Evolutionary conservation across 164 flowering plant genomes (phyloP).

Genomic region (grape (Vitis vinifera)): ASM3070453v1 NC_081814.1:5285001-5285500

Average conservation of each 20-base stretch:
- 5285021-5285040: conserved; percentile 68
- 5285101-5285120: not conserved
- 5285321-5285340: not conserved
- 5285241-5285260: not conserved
- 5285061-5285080: conserved; percentile 75
- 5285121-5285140: not conserved
- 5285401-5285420: too few relatives aligned
- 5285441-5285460: too few relatives aligned
- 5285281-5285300: not conserved
- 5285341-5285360: not conserved
- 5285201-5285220: not conserved
- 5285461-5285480: too few relatives aligned
- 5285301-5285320: not conserved
- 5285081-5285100: conserved; percentile 40
- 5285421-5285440: too few relatives aligned
- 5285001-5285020: conserved; percentile 75
- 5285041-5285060: conserved; percentile 65
- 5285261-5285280: not conserved
- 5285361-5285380: not conserved
- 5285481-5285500: too few relatives aligned
- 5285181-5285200: not conserved
- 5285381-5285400: too few relatives aligned
- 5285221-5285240: not conserved
- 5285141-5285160: not conserved
- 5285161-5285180: not conserved